Evolutionary conservation across 208 protist genomes (phyloP).

Genomic region (Blechomonas ayalai): DNA sequence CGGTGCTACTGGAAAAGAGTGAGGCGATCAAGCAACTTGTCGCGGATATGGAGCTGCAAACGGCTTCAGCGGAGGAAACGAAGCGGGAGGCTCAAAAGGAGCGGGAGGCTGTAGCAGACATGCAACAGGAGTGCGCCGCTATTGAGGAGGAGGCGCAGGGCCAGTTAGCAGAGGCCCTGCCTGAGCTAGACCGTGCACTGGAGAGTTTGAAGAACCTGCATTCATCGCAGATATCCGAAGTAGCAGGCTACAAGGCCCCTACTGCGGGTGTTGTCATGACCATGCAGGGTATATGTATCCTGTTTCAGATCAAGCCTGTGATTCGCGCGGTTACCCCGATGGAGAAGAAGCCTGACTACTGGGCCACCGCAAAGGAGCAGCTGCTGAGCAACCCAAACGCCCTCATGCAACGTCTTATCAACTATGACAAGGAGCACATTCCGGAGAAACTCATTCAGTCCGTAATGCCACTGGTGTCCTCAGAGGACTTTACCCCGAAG

Average conservation of each 20-base stretch:
- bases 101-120: conserved; percentile 85
- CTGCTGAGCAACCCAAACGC: conserved; percentile 88
- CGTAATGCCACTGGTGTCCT: conserved; percentile 90
- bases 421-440: conserved; percentile 96
- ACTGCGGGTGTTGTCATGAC: conserved; percentile 95
- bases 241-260: conserved; percentile 94
- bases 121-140: conserved; percentile 90
- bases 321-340: conserved; percentile 94
- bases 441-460: conserved; percentile 92
- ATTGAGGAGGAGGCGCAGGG: conserved; percentile 94
- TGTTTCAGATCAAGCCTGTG: conserved; percentile 94
- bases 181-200: conserved; percentile 94
- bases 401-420: conserved; percentile 91
- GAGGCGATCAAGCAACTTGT: conserved; percentile 93
- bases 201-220: conserved; percentile 95
- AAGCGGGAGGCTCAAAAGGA: conserved; percentile 88
- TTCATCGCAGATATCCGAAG: conserved; percentile 94
- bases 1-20: conserved; percentile 91
- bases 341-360: conserved; percentile 96
- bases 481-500: conserved; percentile 93
- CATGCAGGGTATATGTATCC: conserved; percentile 97
- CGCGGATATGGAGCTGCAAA: conserved; percentile 91
- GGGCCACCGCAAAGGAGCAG: conserved; percentile 90
- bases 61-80: conserved; percentile 90
- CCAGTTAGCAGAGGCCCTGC: conserved; percentile 95